Evolutionary conservation across 2,329 filamentous ascomycete genomes (phyloP).

Genomic region (Monilinia vaccinii-corymbosi): DNA sequence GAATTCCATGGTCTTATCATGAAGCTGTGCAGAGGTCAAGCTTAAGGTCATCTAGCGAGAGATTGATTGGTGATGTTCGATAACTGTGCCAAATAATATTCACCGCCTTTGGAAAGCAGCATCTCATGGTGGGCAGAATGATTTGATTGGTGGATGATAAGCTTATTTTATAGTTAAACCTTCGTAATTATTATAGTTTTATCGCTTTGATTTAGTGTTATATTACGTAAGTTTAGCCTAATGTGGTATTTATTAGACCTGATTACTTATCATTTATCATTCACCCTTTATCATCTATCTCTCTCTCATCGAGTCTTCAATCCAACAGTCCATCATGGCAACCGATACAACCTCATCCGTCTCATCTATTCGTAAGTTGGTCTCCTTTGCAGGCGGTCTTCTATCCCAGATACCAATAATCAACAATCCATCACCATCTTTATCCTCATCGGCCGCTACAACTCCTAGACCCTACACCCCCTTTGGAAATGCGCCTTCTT

Average conservation of each 20-base stretch:
- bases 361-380: constrained; percentile 21
- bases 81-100: background rate
- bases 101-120: background rate
- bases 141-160: background rate
- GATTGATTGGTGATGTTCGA: too few relatives aligned
- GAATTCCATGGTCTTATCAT: background rate
- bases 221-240: too few relatives aligned
- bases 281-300: too few relatives aligned
- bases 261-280: background rate
- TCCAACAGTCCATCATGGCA: background rate
- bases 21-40: too few relatives aligned
- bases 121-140: background rate
- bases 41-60: too few relatives aligned
- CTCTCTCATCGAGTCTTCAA: background rate
- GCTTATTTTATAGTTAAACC: background rate
- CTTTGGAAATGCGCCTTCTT: constrained; percentile 20
- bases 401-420: constrained; percentile 21
- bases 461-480: constrained; percentile 1
- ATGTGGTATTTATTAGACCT: background rate
- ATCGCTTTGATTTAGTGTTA: too few relatives aligned
- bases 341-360: constrained; percentile 2
- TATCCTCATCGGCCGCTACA: background rate
- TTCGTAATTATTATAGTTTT: too few relatives aligned
- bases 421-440: constrained; percentile 6
- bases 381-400: constrained; percentile 19